Percentiles rank a stretch among this genome's conserved stretches.
Evolutionary conservation across 768 basidiomycete species (phyloP).

Genomic region (Trametes villosa): DNA sequence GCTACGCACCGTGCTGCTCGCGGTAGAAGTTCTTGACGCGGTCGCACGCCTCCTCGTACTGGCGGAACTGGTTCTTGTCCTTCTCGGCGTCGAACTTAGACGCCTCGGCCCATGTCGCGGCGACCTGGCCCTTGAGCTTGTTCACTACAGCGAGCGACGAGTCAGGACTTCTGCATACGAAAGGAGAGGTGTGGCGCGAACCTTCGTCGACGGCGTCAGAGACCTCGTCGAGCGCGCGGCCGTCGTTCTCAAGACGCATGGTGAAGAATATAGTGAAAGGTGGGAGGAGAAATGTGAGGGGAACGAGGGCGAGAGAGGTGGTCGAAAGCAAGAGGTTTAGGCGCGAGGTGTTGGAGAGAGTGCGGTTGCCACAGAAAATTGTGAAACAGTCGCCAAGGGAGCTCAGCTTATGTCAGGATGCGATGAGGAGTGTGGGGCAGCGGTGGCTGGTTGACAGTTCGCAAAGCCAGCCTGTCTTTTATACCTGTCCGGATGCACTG

Average conservation of each 20-base stretch:
- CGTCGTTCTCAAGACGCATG: slow-evolving; percentile 16
- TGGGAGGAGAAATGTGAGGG: no score
- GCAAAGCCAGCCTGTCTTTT: slow-evolving; percentile 9
- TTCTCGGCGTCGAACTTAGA: slow-evolving; percentile 63
- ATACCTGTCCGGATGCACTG: background rate
- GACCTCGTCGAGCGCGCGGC: slow-evolving; percentile 42
- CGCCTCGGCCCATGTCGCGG: slow-evolving; percentile 50
- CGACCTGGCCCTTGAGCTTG: slow-evolving; percentile 58
- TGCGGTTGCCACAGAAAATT: slow-evolving; percentile 1
- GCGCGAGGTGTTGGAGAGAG: slow-evolving; percentile 1
- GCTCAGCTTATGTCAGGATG: slow-evolving; percentile 20
- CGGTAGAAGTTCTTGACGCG: slow-evolving; percentile 79
- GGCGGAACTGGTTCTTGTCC: slow-evolving; percentile 70
- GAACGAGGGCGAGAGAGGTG: background rate
- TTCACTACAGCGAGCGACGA: slow-evolving; percentile 54
- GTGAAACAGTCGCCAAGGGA: slow-evolving; percentile 14
- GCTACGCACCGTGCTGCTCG: slow-evolving; percentile 69
- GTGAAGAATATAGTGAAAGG: background rate
- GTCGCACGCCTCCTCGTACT: slow-evolving; percentile 77
- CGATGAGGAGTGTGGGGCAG: slow-evolving; percentile 1
- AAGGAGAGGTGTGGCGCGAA: slow-evolving; percentile 29
- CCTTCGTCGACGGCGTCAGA: slow-evolving; percentile 57
- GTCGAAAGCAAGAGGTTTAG: background rate
- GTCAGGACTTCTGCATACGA: slow-evolving; percentile 1
- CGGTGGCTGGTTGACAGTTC: background rate